Base-by-base conservation (phyloP, 2,329 filamentous ascomycete species). In the Paramyrothecium sp. region DNA sequence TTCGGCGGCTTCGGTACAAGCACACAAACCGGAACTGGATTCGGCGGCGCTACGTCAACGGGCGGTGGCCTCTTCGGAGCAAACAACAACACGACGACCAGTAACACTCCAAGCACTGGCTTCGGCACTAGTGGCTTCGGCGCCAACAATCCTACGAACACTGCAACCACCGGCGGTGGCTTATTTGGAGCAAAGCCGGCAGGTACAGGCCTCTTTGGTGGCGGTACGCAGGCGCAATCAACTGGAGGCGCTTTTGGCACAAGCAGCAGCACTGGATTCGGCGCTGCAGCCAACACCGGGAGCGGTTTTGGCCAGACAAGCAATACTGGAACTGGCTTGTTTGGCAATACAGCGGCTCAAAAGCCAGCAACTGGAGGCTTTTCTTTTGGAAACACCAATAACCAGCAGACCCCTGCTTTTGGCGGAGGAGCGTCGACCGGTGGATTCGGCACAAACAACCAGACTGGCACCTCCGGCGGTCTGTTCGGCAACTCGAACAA, bases 1-100 rank as follows among this genome's bases (percentile, higher is more conserved):
- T 80, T 84, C 63, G 78, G 80, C 10, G 82, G 81, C 26, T 82
- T 82, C 55, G 78, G 79, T 26, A 61, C 73, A 34, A 76, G 65
- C 58, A 71, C 71, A 60, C 65, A 65, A 53, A 61, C 61, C 13
- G 46, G 68, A 13, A 59, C 62, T 23, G 69, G 75, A 60, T 78
- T 75, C 12, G 87, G 87, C 63, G 83, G 84, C 54, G 74, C 72
- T 55, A 67, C 65, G 30, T 72, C 68, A 38, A 63, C 74, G 10
- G 62, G 69, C 23, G 67, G 71, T 21, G 72, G 74, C 20, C 54
- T 78, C 13, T 80, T 80, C 55, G 75, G 71, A 12, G 38, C 38
- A 12, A 48, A 46, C 55, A 67, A 62, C 44, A 67, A 61, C 56
- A 69, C 62, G 22, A 68, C 62, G 47, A 72, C 73, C 16, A 65